A percentile compares a stretch with the other conserved stretches of the same genome.
These are phyloP conservation scores for Parastagonospora nodorum DNA, from an alignment of 2,329 filamentous ascomycete species.

Conservation along the genomic window DNA sequence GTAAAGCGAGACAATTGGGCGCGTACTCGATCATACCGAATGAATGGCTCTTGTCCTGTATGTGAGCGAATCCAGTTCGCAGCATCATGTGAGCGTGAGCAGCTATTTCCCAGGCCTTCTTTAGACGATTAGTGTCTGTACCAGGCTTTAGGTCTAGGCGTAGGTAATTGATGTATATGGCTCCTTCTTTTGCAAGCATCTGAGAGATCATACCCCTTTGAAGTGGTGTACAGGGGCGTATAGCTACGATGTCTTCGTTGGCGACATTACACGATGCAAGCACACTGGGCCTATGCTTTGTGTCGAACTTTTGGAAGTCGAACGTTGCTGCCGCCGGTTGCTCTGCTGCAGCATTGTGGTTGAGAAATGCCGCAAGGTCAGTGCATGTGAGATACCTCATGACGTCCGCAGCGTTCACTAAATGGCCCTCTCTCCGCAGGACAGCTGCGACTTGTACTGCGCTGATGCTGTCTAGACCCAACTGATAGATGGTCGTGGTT, in stretches of 20 bases:
- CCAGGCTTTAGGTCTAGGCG: constrained; percentile 56
- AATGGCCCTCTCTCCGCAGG: constrained; percentile 64
- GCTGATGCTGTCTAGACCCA: constrained; percentile 92
- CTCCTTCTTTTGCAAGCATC: constrained; percentile 69
- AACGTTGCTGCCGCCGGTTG: constrained; percentile 21
- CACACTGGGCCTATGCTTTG: constrained; percentile 45
- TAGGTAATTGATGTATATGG: constrained; percentile 77
- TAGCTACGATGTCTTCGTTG: constrained; percentile 54
- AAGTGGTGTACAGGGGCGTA: constrained; percentile 78
- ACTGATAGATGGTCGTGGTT: constrained; percentile 76
- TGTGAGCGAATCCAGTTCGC: constrained; percentile 71
- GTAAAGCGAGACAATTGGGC: constrained; percentile 38
- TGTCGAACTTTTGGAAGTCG: constrained; percentile 59
- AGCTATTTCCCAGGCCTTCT: constrained; percentile 64
- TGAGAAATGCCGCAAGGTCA: constrained; percentile 35
- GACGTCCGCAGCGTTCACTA: constrained; percentile 72
- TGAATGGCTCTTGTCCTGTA: constrained; percentile 63
- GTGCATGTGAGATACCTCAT: constrained; percentile 59
- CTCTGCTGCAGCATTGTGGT: not conserved
- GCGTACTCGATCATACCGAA: constrained; percentile 77
- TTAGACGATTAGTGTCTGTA: constrained; percentile 51
- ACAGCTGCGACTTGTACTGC: constrained; percentile 75
- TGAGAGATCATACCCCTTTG: constrained; percentile 81
- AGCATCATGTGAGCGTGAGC: constrained; percentile 70
- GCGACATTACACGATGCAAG: constrained; percentile 38